Base-by-base conservation (phyloP, 371 early-diverging fungal genomes). In the Thermomucor indicae-seudaticae region DNA sequence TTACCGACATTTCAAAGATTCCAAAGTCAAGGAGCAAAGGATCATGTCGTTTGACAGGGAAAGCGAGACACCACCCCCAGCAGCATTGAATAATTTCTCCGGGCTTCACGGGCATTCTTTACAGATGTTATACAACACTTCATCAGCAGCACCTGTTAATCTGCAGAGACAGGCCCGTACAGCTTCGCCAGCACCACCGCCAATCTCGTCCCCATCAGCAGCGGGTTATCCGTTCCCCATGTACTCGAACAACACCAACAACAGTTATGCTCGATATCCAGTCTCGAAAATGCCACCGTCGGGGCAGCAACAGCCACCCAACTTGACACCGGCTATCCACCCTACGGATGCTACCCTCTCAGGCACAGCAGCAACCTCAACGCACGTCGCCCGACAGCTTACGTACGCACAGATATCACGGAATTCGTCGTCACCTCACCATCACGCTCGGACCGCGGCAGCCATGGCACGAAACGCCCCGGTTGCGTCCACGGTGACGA, bases 361-460 rank as follows among this genome's bases (percentile, higher is more conserved):
- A 12, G 30, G 34, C 40, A n/a, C n/a, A n/a, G n/a, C n/a, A n/a
- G 57, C 60, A 16, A 63, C 65, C 46, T 28, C 72, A 56, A 24
- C 74, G 22, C 83, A 84, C 65, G 80, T 86, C 49, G 89, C 88
- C 65, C 81, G 84, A 45, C 90, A 89, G 60, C 37, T 89, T 17
- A 80, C 79, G 6, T 81, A 81, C 58, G 86, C 85, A 10, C 85
- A 85, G 48, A 52, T 80, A 34, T 89, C 90, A 34, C 83, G 93
- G 39, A 85, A 87, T 40, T 79, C 90, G 4, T 72, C 86, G 17
- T 77, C 90, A 2, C 92, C 94, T 25, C 96, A 95, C 63, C 90
- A 91, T 60, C 90, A 92, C 57, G 92, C 93, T 31, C 83, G 93
- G 34, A 79, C 91, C 6, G 91, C 92, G 0, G 84, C 85, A 24